Conservation (phyloP, 75 land plant species). For the Adiantum capillusveneris region DNA sequence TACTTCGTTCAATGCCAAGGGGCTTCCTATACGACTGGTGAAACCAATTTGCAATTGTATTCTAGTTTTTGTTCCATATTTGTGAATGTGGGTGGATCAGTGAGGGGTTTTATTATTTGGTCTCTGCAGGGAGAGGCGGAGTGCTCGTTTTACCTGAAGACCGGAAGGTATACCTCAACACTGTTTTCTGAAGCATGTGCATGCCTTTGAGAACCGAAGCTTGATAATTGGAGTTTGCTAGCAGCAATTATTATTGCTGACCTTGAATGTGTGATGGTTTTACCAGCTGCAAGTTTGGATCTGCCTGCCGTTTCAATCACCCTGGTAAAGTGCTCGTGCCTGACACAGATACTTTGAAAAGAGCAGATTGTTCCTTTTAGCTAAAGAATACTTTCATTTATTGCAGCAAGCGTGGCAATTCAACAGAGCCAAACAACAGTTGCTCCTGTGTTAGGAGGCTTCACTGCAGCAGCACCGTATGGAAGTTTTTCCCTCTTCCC, state of each 20-base stretch:
- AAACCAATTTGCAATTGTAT: constrained; percentile 4
- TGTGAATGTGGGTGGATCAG: neutral
- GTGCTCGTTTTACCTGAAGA: constrained; percentile 88
- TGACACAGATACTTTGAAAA: too few species aligned
- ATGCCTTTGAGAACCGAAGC: neutral
- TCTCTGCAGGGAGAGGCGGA: constrained; percentile 67
- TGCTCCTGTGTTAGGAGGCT: constrained; percentile 3
- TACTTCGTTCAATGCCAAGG: constrained; percentile 58
- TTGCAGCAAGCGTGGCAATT: too few species aligned
- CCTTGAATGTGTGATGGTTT: too few species aligned
- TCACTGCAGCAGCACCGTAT: neutral
- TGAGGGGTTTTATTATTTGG: neutral
- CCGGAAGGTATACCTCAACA: constrained; percentile 58
- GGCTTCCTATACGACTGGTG: constrained; percentile 84
- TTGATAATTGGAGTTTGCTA: too few species aligned
- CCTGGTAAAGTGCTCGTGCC: constrained; percentile 10
- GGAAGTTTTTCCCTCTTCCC: too few species aligned
- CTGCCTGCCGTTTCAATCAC: constrained; percentile 44
- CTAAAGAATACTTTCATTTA: too few species aligned
- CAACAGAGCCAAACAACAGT: constrained; percentile 6
- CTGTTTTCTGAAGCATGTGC: neutral
- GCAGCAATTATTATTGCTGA: too few species aligned
- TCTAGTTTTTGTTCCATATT: constrained; percentile 3
- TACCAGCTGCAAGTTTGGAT: constrained; percentile 47
- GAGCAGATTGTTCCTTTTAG: too few species aligned